These are phyloP conservation scores for Paralagenidium karlingii DNA, from an alignment of 352 stramenopile species.

Conservation along the genomic window DNA sequence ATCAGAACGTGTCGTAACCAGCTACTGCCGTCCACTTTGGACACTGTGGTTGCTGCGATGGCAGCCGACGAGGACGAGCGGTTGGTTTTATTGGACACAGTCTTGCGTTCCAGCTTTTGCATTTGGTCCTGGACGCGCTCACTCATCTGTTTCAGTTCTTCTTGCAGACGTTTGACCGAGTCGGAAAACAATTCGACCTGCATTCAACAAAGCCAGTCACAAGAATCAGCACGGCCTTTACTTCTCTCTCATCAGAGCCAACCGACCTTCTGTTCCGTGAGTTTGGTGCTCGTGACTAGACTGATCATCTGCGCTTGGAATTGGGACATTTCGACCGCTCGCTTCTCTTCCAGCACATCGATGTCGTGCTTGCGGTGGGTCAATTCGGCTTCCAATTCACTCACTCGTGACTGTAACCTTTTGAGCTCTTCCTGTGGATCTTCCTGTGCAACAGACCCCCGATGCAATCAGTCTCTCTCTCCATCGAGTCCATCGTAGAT, in stretches of 20 bases:
- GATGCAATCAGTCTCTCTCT: not conserved
- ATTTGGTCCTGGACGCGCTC: not conserved
- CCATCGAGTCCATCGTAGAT: not conserved
- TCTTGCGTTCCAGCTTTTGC: constrained; percentile 1
- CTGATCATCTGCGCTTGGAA: constrained; percentile 62
- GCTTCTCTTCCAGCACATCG: constrained; percentile 64
- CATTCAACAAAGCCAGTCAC: not conserved
- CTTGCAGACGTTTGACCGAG: constrained; percentile 40
- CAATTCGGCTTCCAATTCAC: constrained; percentile 54
- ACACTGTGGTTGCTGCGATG: too few species aligned
- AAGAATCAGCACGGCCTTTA: not conserved
- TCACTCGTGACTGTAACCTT: constrained; percentile 55
- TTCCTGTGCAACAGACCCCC: constrained; percentile 10
- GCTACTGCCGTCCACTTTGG: too few species aligned
- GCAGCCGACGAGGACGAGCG: constrained; percentile 1
- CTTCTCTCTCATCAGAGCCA: not conserved
- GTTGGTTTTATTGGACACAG: not conserved
- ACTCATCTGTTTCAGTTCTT: constrained; percentile 35
- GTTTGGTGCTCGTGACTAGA: constrained; percentile 41
- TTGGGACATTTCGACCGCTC: constrained; percentile 58
- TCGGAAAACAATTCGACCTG: constrained; percentile 36
- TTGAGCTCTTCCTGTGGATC: constrained; percentile 61
- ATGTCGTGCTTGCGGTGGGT: constrained; percentile 58
- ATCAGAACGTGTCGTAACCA: too few species aligned
- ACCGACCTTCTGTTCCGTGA: constrained; percentile 50